Evolutionary conservation across 305 asterid species (phyloP).

Genomic region (Fraxinus platypoda): DNA sequence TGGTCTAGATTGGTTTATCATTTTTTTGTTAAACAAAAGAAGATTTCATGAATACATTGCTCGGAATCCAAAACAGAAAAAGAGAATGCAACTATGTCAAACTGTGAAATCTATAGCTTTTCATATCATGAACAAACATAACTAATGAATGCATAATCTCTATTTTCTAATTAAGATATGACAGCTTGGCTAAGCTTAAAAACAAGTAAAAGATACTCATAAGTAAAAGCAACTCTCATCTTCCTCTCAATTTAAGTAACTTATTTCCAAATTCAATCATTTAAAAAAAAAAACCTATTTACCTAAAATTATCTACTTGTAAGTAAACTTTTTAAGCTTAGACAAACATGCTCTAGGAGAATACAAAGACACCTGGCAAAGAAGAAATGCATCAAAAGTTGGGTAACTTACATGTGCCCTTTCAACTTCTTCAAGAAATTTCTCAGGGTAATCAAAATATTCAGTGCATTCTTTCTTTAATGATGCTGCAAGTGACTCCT

Average conservation of each 20-base stretch:
- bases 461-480: slow-evolving; percentile 56
- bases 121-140: background rate
- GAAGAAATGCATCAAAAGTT: slow-evolving; percentile 10
- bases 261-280: background rate
- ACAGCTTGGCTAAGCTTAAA: background rate
- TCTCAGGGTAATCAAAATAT: slow-evolving; percentile 55
- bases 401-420: slow-evolving; percentile 45
- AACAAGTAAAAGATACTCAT: background rate
- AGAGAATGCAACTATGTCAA: background rate
- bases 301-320: background rate
- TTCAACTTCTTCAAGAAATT: slow-evolving; percentile 54
- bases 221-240: background rate
- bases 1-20: background rate
- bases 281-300: background rate
- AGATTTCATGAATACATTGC: background rate
- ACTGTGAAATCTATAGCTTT: background rate
- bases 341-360: background rate
- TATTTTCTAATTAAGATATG: background rate
- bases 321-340: background rate
- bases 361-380: background rate
- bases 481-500: slow-evolving; percentile 39
- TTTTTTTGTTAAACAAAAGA: background rate
- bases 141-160: background rate
- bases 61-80: background rate
- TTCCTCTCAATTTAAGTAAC: background rate